A percentile compares a stretch with the other conserved stretches of the same genome.
phyloP scores from a whole-genome alignment of 768 basidiomycete species.

The Suillus variegatus region DNA sequence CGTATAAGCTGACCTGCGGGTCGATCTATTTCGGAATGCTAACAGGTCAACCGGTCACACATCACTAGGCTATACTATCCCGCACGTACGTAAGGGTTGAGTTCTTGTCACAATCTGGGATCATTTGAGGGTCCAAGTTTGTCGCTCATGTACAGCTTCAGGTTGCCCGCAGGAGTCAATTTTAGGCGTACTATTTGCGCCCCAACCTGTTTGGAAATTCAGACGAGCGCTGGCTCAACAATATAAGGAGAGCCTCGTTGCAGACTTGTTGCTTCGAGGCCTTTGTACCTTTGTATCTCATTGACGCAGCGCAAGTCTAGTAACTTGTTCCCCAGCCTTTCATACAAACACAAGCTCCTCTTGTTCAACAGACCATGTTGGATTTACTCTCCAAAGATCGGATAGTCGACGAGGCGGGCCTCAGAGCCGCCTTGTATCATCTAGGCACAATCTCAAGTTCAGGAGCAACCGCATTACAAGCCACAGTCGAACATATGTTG shows the following conservation, averaged over 20 bases:
- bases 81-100: neutral
- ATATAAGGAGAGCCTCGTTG: neutral
- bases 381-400: slow-evolving; percentile 3
- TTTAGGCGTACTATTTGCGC: neutral
- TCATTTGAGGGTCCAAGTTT: slow-evolving; percentile 1
- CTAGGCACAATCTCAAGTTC: slow-evolving; percentile 29
- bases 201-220: neutral
- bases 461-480: slow-evolving; percentile 19
- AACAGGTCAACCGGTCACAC: no score
- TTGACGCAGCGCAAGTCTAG: neutral
- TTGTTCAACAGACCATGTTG: neutral
- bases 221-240: neutral
- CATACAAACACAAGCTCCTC: neutral
- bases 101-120: slow-evolving; percentile 4
- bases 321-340: no score
- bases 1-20: no score
- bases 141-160: neutral
- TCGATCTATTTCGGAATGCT: no score
- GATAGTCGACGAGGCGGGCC: slow-evolving; percentile 22
- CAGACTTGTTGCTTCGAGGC: neutral
- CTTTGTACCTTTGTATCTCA: neutral
- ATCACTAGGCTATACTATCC: neutral
- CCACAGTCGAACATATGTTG: slow-evolving; percentile 30
- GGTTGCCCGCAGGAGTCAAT: neutral
- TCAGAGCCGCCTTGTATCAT: slow-evolving; percentile 14